Evolutionary conservation across 768 basidiomycete genomes (phyloP).

Genomic region (Phaffia australis): DNA sequence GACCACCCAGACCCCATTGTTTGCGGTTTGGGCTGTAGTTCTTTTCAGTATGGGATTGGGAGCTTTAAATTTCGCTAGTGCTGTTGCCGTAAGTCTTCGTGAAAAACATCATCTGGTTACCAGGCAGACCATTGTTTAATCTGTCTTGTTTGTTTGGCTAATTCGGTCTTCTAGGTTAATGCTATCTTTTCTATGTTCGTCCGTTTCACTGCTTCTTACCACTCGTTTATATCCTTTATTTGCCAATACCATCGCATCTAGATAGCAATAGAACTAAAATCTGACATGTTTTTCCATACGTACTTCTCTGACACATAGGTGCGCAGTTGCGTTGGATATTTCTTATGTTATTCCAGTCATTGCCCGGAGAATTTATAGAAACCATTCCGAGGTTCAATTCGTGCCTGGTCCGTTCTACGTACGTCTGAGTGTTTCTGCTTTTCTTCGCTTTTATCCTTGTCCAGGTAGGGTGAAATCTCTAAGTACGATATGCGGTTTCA

Average conservation of each 20-base stretch:
- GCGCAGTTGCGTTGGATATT: conserved; percentile 44
- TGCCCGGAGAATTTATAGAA: conserved; percentile 52
- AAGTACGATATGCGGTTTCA: too few species aligned
- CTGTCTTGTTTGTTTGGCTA: not conserved
- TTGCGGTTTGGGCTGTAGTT: conserved; percentile 64
- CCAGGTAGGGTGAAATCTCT: too few species aligned
- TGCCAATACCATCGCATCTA: too few species aligned
- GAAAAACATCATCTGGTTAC: not conserved
- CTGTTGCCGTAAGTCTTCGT: conserved; percentile 46
- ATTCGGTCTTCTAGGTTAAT: conserved; percentile 38
- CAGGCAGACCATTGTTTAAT: not conserved
- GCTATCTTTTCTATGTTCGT: conserved; percentile 74
- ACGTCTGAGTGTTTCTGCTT: conserved; percentile 39
- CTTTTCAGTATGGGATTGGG: conserved; percentile 50
- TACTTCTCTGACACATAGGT: conserved; percentile 17
- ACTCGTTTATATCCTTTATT: not conserved
- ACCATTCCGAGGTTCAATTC: conserved; percentile 73
- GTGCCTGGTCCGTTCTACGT: conserved; percentile 79
- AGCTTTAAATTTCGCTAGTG: conserved; percentile 63
- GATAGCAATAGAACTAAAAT: too few species aligned
- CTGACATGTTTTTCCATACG: too few species aligned
- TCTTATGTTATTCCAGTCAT: conserved; percentile 77
- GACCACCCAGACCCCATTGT: conserved; percentile 60
- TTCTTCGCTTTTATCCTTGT: not conserved
- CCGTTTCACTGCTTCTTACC: not conserved